These are phyloP conservation scores for Nigrospora oryzae DNA, from an alignment of 2,329 filamentous ascomycete species.

Conservation along the genomic window DNA sequence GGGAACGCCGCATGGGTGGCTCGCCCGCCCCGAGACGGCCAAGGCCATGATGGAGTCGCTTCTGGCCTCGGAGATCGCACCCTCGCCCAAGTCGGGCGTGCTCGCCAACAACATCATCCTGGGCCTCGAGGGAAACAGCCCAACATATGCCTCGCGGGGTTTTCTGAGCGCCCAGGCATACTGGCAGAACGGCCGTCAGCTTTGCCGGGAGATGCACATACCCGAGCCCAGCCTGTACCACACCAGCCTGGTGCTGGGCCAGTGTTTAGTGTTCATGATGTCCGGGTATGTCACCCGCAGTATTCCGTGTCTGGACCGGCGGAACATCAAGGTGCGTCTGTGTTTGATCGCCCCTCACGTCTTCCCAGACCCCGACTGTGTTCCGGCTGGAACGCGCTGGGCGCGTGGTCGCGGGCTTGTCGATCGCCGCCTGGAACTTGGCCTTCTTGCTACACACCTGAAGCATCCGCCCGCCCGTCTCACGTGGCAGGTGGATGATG, in stretches of 20 bases:
- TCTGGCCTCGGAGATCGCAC: constrained; percentile 56
- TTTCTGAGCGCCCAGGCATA: constrained; percentile 62
- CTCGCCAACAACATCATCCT: constrained; percentile 71
- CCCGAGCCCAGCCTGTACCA: constrained; percentile 49
- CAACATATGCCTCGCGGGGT: constrained; percentile 54
- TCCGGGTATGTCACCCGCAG: constrained; percentile 36
- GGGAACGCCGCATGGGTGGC: constrained; percentile 56
- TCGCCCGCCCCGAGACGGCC: constrained; percentile 46
- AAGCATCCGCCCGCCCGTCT: no score
- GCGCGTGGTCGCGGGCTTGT: no score
- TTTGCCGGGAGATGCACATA: constrained; percentile 52
- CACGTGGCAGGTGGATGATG: no score
- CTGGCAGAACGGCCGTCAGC: constrained; percentile 60
- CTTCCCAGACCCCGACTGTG: no score
- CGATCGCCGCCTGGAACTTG: no score
- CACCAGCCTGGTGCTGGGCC: constrained; percentile 50
- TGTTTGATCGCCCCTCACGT: no score
- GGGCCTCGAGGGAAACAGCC: constrained; percentile 56
- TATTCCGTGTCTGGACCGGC: constrained; percentile 28
- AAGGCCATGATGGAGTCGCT: constrained; percentile 60
- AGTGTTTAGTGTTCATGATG: constrained; percentile 57
- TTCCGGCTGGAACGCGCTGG: no score
- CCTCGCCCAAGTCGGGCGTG: constrained; percentile 51
- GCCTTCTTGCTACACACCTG: no score
- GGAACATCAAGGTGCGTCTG: constrained; percentile 38